phyloP scores from a whole-genome alignment of 371 early-diverging fungal species.

The Conidiobolus incongruus region DNA sequence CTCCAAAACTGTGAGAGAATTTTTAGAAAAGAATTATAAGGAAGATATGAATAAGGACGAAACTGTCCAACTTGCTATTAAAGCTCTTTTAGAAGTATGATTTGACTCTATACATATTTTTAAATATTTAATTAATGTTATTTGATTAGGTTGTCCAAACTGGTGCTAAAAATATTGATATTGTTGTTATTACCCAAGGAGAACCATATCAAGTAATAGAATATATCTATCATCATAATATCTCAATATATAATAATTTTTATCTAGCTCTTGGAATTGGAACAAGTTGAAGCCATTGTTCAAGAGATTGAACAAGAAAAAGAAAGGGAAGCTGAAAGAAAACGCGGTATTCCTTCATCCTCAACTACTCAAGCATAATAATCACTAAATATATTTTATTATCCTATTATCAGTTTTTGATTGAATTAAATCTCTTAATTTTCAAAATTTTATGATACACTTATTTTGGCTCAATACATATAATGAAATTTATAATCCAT shows the following conservation, averaged over 20 bases:
- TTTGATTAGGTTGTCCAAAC: constrained; percentile 79
- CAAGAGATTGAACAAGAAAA: no score
- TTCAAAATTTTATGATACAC: no score
- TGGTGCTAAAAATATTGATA: constrained; percentile 95
- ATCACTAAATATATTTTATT: no score
- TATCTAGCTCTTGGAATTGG: constrained; percentile 45
- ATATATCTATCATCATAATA: background rate
- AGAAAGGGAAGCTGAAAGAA: no score
- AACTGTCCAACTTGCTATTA: constrained; percentile 75
- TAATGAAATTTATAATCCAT: no score
- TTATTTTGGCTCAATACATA: no score
- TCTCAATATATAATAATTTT: constrained; percentile 10
- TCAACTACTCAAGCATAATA: no score
- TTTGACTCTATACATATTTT: background rate
- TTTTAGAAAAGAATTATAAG: constrained; percentile 90
- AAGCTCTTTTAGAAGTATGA: constrained; percentile 66
- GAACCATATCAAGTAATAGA: constrained; percentile 30
- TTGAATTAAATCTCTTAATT: no score
- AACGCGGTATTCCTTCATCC: no score
- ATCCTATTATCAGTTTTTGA: no score
- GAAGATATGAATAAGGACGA: constrained; percentile 60
- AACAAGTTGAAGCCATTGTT: no score
- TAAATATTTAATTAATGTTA: no score
- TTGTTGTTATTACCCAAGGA: constrained; percentile 70
- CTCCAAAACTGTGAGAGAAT: constrained; percentile 91